Base-by-base conservation (phyloP, 805 yeast genomes). In the Candida insectalens region DNA sequence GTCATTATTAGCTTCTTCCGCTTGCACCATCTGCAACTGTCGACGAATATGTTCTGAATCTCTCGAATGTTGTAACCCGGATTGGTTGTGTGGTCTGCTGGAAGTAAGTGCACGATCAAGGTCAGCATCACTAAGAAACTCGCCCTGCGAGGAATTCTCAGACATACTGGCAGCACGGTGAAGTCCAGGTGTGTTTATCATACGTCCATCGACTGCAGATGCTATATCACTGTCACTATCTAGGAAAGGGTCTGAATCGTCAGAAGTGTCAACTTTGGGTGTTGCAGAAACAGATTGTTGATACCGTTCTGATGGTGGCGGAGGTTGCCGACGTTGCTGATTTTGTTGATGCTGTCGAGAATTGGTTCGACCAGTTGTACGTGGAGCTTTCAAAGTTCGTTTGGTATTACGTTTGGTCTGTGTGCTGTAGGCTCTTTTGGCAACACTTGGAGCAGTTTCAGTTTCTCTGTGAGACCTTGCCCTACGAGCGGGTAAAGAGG, bases 121-220 rank as follows among this genome's bases (percentile, higher is more conserved):
- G 43, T 69, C 76, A 3, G 64, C 56, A 40, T 72, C 78, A 10
- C 75, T 68, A 62, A 68, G 57, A 41, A 70, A 69, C 27, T 70
- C 78, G 37, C 71, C 62, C 3, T 73, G 71, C 3, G 76, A 69
- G 6, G 77, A 68, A 3, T 10, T 10, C 9, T 25, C 34, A 5
- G 34, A 32, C 22, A 25, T 28, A 16, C 19, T 30, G 25, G 17
- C 27, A 17, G 17, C 18, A 13, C 9, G 22, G n/a, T 6, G n/a
- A n/a, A n/a, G n/a, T n/a, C n/a, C n/a, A n/a, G n/a, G 32, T 18
- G 22, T 19, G 17, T 22, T 18, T 12, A 10, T 12, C 4, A 9
- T 14, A 22, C 13, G 25, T 5, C 13, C 9, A 5, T 14, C 27
- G 3, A 13, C 33, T 20, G 33, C 13, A 12, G 18, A 7, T 13